A percentile compares a stretch with the other conserved stretches of the same genome.
Conservation (phyloP, 169 alveolate genomes). For the Plasmodium cynomolgi region DNA sequence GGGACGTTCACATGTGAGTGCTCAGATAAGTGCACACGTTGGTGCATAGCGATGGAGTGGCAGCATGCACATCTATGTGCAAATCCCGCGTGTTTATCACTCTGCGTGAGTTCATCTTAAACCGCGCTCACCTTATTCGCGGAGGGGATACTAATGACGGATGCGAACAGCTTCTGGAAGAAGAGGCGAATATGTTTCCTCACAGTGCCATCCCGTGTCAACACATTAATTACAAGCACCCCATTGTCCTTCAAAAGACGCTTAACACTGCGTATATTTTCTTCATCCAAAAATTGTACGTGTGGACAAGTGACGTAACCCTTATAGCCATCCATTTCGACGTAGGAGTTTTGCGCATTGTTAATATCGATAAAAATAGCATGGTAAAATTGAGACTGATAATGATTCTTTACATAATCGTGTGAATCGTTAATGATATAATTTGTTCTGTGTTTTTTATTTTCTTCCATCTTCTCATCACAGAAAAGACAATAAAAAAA, state of each 20-base stretch:
- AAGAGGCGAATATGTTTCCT: conserved; percentile 29
- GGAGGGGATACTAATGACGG: conserved; percentile 42
- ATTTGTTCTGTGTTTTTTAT: conserved; percentile 30
- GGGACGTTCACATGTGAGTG: neutral
- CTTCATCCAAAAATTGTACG: conserved; percentile 27
- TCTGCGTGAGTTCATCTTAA: neutral
- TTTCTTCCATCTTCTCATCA: neutral
- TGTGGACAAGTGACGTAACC: conserved; percentile 64
- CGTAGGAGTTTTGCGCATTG: conserved; percentile 52
- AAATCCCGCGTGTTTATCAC: neutral
- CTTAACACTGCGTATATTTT: conserved; percentile 11
- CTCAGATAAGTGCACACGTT: neutral
- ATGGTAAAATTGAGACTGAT: conserved; percentile 25
- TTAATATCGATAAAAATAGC: conserved; percentile 69
- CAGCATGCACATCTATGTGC: neutral
- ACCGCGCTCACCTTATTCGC: conserved; percentile 22
- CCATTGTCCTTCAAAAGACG: conserved; percentile 48
- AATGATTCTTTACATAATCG: conserved; percentile 27
- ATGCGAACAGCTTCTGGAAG: conserved; percentile 16
- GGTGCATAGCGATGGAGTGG: neutral
- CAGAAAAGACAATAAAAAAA: conserved; percentile 20
- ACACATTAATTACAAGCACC: conserved; percentile 41
- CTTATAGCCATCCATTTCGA: conserved; percentile 23
- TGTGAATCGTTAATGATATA: conserved; percentile 55
- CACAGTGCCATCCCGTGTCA: conserved; percentile 47